phyloP scores from a whole-genome alignment of 2,329 filamentous ascomycete species.

The Botryotinia convoluta region DNA sequence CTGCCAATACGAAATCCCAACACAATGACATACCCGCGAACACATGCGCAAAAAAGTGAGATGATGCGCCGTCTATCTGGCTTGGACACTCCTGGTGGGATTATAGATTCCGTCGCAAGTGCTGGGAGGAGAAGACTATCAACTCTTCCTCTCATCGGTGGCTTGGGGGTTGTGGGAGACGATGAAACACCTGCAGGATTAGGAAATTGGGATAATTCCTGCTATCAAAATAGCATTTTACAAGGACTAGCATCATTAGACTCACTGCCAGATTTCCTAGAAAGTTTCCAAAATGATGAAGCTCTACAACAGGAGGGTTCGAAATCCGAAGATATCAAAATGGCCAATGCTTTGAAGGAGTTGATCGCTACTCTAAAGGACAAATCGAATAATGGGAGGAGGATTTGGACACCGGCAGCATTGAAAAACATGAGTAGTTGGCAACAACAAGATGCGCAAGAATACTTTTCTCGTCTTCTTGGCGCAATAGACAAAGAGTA shows the following conservation, averaged over 20 bases:
- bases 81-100: constrained; percentile 51
- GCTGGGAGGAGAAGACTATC: constrained; percentile 56
- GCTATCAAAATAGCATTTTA: constrained; percentile 95
- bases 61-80: constrained; percentile 62
- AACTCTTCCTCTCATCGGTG: constrained; percentile 42
- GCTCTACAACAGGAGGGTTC: constrained; percentile 22
- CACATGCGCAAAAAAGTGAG: constrained; percentile 60
- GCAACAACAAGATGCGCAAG: constrained; percentile 96
- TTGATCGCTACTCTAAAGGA: constrained; percentile 71
- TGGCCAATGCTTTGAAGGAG: constrained; percentile 43
- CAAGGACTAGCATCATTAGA: constrained; percentile 77
- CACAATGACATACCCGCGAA: constrained; percentile 39
- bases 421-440: constrained; percentile 92
- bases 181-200: constrained; percentile 61
- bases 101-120: constrained; percentile 57
- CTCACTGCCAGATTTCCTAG: constrained; percentile 66
- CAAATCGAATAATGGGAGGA: constrained; percentile 66
- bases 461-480: constrained; percentile 89
- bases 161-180: constrained; percentile 38
- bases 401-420: constrained; percentile 76
- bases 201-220: constrained; percentile 92
- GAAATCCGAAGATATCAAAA: constrained; percentile 32
- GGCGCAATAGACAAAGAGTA: constrained; percentile 82
- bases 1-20: constrained; percentile 50
- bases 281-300: constrained; percentile 42